Base-by-base conservation (phyloP, 441 rosid genomes). In the Populus hybrid region DNA sequence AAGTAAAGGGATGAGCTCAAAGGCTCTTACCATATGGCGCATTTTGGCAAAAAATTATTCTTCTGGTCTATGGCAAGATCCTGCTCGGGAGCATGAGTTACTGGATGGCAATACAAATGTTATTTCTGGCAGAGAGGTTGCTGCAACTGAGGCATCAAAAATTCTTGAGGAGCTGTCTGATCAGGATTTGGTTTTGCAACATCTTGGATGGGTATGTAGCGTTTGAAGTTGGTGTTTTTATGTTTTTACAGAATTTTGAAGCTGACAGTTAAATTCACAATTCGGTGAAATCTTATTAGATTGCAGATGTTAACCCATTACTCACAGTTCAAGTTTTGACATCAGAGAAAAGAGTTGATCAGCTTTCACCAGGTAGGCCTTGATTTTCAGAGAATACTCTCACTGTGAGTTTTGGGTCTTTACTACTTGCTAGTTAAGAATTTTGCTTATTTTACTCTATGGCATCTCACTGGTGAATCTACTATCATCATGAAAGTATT, bases 1-100 rank as follows among this genome's bases (percentile, higher is more conserved):
- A 65, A 88, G 91, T 88, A 93, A 93, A 89, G 94, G 94, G 84
- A 89, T 90, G 88, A 88, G 91, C 89, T 89, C 98, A 74, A 94
- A 93, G 89, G 98, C 99, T 80, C 90, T 96, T 87, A 84, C 90
- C 66, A 91, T 94, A 50, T 96, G 99, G 98, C 94, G 94, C 64
- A 83, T 91, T 74, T 84, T 96, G 85, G 94, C 94, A 34, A 93
- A 90, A 85, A 95, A 95, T 82, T 92, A 91, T 86, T 87, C 94
- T 79, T 88, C 97, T 74, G 91, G 95, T 57, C 87, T 93, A 8
- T 89, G 96, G 96, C 87, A 90, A 85, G 97, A 90, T 81, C 86
- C 91, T 85, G 85, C 84, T 77, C 32, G 32, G 32, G 63, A 87
- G 81, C 81, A 84, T 77, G 87, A 85, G 75, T 73, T 80, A 67